Evolutionary conservation across 345 rosid species (phyloP).

Genomic region (Dovyalis caffra): DNA sequence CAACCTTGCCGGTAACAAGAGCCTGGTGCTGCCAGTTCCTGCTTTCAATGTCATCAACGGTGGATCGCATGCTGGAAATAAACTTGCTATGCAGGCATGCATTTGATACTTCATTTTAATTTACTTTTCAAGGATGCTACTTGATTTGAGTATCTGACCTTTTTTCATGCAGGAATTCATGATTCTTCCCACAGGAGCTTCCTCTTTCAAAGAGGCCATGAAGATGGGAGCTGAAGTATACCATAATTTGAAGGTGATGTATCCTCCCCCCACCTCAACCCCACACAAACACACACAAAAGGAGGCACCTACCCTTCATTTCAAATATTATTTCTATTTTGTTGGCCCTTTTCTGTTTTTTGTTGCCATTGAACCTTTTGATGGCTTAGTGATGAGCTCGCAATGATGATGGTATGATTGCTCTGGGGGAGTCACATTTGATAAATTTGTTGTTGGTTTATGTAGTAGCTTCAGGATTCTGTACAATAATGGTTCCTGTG

Average conservation of each 20-base stretch:
- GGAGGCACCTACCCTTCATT: too few relatives aligned
- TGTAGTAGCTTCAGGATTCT: neutral
- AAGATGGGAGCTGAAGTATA: conserved; percentile 77
- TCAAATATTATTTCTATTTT: neutral
- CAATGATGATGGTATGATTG: neutral
- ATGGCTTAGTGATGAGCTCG: neutral
- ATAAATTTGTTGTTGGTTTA: neutral
- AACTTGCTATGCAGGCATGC: conserved; percentile 65
- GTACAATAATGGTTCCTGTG: neutral
- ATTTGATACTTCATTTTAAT: neutral
- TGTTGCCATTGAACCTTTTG: neutral
- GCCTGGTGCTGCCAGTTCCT: conserved; percentile 63
- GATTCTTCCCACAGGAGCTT: conserved; percentile 68
- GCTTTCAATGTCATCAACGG: conserved; percentile 74
- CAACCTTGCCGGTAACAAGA: conserved; percentile 62
- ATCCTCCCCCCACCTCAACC: too few relatives aligned
- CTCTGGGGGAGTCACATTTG: neutral
- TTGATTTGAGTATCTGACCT: conserved; percentile 7
- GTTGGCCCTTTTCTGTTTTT: neutral
- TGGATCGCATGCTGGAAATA: conserved; percentile 71
- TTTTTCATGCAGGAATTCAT: conserved; percentile 53
- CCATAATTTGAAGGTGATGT: conserved; percentile 56
- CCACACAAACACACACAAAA: too few relatives aligned
- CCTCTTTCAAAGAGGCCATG: conserved; percentile 74
- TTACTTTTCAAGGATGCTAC: neutral